These are phyloP conservation scores for Nidularia sp. DNA, from an alignment of 768 basidiomycete species.

Conservation along the genomic window DNA sequence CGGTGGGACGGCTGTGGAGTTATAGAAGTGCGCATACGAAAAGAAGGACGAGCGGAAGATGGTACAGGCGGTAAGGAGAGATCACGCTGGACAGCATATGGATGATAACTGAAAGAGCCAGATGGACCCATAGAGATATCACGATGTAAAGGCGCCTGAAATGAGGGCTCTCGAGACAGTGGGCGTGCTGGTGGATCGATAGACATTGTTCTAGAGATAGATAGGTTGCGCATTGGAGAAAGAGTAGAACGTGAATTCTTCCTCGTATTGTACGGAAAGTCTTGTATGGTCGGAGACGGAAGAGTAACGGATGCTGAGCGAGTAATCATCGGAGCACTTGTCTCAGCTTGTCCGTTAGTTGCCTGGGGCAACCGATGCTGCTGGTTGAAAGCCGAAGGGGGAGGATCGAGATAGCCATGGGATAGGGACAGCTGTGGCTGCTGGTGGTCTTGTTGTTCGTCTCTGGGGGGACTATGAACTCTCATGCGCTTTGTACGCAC, in stretches of 20 bases:
- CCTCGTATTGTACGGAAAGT: constrained; percentile 9
- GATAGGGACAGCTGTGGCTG: constrained; percentile 14
- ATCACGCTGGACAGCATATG: constrained; percentile 20
- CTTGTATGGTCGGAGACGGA: constrained; percentile 17
- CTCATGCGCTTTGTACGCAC: constrained; percentile 50
- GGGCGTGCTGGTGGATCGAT: constrained; percentile 55
- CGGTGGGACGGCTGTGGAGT: constrained; percentile 50
- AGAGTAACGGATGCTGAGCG: constrained; percentile 21
- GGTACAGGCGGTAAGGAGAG: constrained; percentile 35
- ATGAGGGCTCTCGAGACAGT: constrained; percentile 33
- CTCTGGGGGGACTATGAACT: constrained; percentile 42
- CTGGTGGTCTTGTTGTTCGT: constrained; percentile 9
- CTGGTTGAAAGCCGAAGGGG: constrained; percentile 36
- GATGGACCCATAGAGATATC: not conserved
- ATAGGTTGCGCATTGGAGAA: constrained; percentile 37
- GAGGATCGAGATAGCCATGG: constrained; percentile 51
- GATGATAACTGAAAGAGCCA: constrained; percentile 26
- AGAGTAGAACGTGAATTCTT: constrained; percentile 29
- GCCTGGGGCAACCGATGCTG: constrained; percentile 15
- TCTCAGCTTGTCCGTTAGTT: constrained; percentile 6
- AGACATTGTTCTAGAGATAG: constrained; percentile 61
- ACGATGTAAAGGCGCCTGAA: constrained; percentile 22
- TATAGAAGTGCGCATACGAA: constrained; percentile 64
- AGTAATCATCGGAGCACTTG: constrained; percentile 1
- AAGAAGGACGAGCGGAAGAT: constrained; percentile 38